phyloP scores from a whole-genome alignment of 1,284 basidiomycete genomes.

The Irpex sp. region DNA sequence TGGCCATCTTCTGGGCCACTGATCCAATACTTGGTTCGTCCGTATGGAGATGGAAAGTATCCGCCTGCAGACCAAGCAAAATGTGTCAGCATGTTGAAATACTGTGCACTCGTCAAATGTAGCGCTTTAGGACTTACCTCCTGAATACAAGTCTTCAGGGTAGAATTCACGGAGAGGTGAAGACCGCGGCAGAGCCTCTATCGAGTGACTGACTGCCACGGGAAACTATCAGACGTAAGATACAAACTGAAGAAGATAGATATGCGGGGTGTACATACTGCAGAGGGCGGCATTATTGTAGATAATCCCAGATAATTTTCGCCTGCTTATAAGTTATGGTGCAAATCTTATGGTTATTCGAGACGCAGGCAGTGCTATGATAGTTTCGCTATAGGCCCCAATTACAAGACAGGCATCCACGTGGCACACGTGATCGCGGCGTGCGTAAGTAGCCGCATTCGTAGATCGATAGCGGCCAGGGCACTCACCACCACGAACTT shows the following conservation, averaged over 20 bases:
- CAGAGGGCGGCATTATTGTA: not conserved
- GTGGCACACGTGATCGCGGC: no score
- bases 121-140: conserved; percentile 14
- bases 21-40: conserved; percentile 65
- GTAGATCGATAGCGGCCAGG: no score
- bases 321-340: no score
- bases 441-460: no score
- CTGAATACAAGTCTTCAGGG: conserved; percentile 25
- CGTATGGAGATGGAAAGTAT: conserved; percentile 25
- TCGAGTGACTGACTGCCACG: conserved; percentile 20
- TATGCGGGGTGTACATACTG: not conserved
- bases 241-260: not conserved
- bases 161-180: conserved; percentile 24
- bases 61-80: conserved; percentile 14
- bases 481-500: no score
- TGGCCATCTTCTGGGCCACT: conserved; percentile 65
- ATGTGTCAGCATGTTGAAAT: no score
- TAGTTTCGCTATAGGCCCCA: no score
- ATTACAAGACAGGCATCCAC: no score
- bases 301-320: no score
- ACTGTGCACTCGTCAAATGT: no score
- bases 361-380: no score
- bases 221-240: conserved; percentile 16
- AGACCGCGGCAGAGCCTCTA: conserved; percentile 22
- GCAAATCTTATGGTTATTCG: no score